Evolutionary conservation across 441 rosid species (phyloP), one percentile per base, ranked within the genome.

Genomic region (Pelargonium myrrhifolium): DNA sequence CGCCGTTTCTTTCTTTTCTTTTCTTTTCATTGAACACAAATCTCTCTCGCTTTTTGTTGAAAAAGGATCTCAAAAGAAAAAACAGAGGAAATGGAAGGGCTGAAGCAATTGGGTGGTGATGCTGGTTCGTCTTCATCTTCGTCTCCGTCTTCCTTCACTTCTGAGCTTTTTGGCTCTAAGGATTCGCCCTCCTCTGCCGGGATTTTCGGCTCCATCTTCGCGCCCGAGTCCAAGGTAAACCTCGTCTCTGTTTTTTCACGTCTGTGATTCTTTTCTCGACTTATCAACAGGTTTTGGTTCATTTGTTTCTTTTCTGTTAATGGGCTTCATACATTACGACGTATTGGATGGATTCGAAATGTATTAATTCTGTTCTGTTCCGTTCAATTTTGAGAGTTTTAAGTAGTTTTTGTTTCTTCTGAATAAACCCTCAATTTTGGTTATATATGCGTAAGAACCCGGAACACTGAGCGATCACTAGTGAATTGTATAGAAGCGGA

Each of bases 161-260:
- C 85, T 65, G 85, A 93, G 74, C 84, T 93, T 77, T 90, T 93
- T 76, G 96, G 89, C 18, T 76, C 90, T 6, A 81, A 78, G 73
- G 89, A 86, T 15, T 67, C 82, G 61, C 66, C 86, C 22, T 76
- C 94, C n/a, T 79, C 97, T 17, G 24, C 87, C 9, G 89, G 81
- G 71, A 66, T 90, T 71, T 81, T 90, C 68, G 85, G 79, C 31
- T 85, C 96, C 9, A 82, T 90, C 40, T 88, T 93, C 63, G 73
- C 86, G 28, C 89, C 93, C 71, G 72, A 87, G 14, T 64, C 89
- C 4, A 77, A 84, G 92, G 94, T 89, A 58, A 21, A 4, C 15
- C 39, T 63, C 20, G 6, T 47, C 18, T 47, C 53, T 10, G 53
- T 4, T 47, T 47, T 14, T 47, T 1, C 20, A 7, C 62, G 9